Evolutionary conservation across 306 rosid species (phyloP).

Genomic region (Trifolium dubium): DNA sequence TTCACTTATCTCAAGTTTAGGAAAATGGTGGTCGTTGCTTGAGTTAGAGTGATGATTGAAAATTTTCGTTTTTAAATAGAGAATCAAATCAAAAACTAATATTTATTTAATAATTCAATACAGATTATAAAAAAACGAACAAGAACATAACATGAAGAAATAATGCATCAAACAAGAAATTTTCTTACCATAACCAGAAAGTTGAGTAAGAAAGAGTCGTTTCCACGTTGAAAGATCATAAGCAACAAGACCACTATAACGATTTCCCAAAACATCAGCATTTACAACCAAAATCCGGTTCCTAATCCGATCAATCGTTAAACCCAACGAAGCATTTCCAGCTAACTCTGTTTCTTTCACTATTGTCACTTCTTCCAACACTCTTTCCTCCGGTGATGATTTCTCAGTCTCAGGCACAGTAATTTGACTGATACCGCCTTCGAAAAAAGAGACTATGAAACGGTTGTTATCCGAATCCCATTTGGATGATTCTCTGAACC

Average conservation of each 20-base stretch:
- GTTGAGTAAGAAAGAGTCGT: constrained; percentile 72
- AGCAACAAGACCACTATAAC: constrained; percentile 67
- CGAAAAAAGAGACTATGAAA: constrained; percentile 62
- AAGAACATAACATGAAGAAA: neutral
- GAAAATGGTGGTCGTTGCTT: too few relatives aligned
- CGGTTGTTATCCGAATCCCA: constrained; percentile 76
- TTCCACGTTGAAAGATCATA: constrained; percentile 78
- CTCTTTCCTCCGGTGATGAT: neutral
- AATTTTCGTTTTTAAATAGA: too few relatives aligned
- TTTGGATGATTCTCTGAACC: constrained; percentile 74
- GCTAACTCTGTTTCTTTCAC: constrained; percentile 58
- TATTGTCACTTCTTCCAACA: constrained; percentile 55
- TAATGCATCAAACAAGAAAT: neutral
- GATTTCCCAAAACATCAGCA: constrained; percentile 61
- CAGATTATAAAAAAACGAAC: too few relatives aligned
- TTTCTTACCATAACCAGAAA: constrained; percentile 62
- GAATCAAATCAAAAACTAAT: too few relatives aligned
- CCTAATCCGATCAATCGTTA: constrained; percentile 58
- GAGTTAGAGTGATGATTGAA: too few relatives aligned
- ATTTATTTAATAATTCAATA: too few relatives aligned
- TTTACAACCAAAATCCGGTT: constrained; percentile 70
- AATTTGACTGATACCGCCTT: constrained; percentile 72
- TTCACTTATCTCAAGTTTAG: too few relatives aligned
- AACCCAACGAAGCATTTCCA: constrained; percentile 76
- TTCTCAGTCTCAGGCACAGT: constrained; percentile 40